These are phyloP conservation scores for Pharus latifolius DNA, from an alignment of 176 grass and related monocot genomes.

Conservation along the genomic window DNA sequence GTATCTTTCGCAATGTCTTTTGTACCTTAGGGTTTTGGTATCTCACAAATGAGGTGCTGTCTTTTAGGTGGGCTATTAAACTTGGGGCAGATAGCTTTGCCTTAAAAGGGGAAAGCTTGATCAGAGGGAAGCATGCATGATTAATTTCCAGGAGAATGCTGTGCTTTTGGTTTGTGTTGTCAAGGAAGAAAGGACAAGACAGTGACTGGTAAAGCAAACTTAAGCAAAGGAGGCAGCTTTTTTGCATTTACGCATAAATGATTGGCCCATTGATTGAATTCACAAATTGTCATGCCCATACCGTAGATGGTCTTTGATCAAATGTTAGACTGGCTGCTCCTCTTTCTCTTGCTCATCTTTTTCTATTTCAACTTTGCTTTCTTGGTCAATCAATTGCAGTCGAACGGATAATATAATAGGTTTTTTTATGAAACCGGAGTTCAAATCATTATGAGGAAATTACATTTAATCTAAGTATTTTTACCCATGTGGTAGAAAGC, in stretches of 20 bases:
- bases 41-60: too few relatives aligned
- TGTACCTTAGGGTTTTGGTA: too few relatives aligned
- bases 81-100: not conserved
- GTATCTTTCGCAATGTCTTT: too few relatives aligned
- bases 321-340: not conserved
- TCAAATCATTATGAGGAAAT: too few relatives aligned
- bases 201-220: not conserved
- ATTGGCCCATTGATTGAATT: not conserved
- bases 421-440: too few relatives aligned
- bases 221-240: not conserved
- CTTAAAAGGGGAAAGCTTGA: not conserved
- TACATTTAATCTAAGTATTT: too few relatives aligned
- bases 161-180: too few relatives aligned
- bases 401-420: too few relatives aligned
- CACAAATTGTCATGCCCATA: not conserved
- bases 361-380: not conserved
- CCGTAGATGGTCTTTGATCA: too few relatives aligned
- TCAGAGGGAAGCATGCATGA: not conserved
- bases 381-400: too few relatives aligned
- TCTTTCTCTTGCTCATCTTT: not conserved
- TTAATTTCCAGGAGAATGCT: not conserved
- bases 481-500: too few relatives aligned
- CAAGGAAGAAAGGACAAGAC: not conserved
- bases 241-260: not conserved
- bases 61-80: not conserved